Conservation (phyloP, 2,329 filamentous ascomycete genomes). For the Waltergamsia citrina region DNA sequence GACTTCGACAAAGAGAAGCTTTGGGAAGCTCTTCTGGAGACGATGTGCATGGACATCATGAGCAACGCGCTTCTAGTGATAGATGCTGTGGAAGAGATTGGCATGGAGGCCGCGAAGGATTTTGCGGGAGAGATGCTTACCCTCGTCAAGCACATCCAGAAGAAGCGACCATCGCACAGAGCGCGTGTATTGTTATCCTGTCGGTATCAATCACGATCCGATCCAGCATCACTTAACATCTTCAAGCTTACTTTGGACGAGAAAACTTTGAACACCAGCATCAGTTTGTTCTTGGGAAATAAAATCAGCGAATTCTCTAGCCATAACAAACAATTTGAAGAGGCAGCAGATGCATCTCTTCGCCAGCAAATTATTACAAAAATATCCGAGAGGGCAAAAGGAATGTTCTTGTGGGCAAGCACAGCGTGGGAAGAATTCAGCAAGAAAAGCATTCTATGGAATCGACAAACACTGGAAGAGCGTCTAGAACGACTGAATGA, state of each 20-base stretch:
- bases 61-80: background rate
- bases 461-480: background rate
- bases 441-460: background rate
- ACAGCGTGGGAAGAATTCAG: background rate
- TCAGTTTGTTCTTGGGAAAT: too few species aligned
- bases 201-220: too few species aligned
- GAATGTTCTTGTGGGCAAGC: conserved; percentile 1
- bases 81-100: background rate
- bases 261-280: background rate
- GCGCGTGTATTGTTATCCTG: too few species aligned
- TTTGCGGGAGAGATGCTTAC: background rate
- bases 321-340: too few species aligned
- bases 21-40: background rate
- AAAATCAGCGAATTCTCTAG: too few species aligned
- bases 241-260: background rate
- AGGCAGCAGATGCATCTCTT: too few species aligned
- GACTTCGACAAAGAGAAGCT: background rate
- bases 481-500: background rate
- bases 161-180: too few species aligned
- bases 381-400: background rate
- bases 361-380: background rate
- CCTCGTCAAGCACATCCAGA: too few species aligned
- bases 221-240: background rate
- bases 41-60: background rate
- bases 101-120: too few species aligned